Conservation (phyloP, 2,329 filamentous ascomycete genomes). For the Alternaria gansuensis region DNA sequence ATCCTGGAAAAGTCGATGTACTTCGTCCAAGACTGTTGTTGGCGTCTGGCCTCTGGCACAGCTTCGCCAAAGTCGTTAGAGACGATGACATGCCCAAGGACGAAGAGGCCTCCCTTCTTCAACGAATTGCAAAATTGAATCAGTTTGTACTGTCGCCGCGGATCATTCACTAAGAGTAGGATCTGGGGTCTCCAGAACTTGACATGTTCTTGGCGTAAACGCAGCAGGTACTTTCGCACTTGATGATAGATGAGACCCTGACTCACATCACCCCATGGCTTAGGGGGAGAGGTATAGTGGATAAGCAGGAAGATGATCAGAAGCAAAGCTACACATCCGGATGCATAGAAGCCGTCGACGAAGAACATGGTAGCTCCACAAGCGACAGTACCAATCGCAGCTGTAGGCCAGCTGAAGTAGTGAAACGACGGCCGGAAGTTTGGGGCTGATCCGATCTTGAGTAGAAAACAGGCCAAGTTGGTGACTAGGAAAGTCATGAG, state of each 20-base stretch:
- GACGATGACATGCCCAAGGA: constrained; percentile 87
- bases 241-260: constrained; percentile 90
- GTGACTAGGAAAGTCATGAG: constrained; percentile 92
- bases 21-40: constrained; percentile 84
- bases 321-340: constrained; percentile 75
- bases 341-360: constrained; percentile 82
- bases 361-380: constrained; percentile 89
- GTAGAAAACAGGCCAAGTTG: constrained; percentile 84
- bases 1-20: constrained; percentile 87
- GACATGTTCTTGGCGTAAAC: constrained; percentile 86
- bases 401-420: constrained; percentile 88
- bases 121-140: constrained; percentile 92
- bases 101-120: constrained; percentile 86
- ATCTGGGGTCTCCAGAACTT: constrained; percentile 95
- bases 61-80: constrained; percentile 81
- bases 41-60: constrained; percentile 80
- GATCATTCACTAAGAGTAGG: constrained; percentile 82
- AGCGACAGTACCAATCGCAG: constrained; percentile 75
- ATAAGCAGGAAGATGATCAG: constrained; percentile 83
- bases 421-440: constrained; percentile 90
- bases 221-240: constrained; percentile 84
- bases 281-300: constrained; percentile 84
- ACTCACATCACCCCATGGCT: constrained; percentile 89
- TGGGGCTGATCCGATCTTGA: constrained; percentile 86
- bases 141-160: constrained; percentile 79